A percentile compares a stretch with the other conserved stretches of the same genome.
These are phyloP conservation scores for Trichophyton rubrum DNA, from an alignment of 2,329 filamentous ascomycete genomes.

Conservation along the genomic window DNA sequence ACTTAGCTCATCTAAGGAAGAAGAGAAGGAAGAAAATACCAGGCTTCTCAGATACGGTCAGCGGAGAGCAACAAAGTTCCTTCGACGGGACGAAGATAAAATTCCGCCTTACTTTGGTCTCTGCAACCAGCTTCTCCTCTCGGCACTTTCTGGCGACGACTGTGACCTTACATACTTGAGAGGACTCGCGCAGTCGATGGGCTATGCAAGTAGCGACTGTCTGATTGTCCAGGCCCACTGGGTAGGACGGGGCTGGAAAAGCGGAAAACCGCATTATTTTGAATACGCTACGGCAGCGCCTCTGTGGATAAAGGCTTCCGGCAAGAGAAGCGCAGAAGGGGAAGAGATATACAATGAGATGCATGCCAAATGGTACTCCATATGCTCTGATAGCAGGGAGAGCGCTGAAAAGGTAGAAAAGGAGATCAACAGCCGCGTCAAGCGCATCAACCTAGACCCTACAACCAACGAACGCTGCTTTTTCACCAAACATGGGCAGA, in stretches of 20 bases:
- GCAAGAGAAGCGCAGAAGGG: neutral
- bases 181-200: neutral
- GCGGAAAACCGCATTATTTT: neutral
- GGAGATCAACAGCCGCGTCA: neutral
- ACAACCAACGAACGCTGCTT: neutral
- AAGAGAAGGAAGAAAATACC: neutral
- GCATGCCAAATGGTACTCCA: neutral
- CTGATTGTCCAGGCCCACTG: neutral
- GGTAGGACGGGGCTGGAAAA: neutral
- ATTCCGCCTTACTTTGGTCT: slow-evolving; percentile 5
- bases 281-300: neutral
- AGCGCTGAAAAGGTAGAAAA: neutral
- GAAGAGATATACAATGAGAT: neutral
- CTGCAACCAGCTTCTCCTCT: neutral
- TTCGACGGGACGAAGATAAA: neutral
- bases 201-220: neutral
- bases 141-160: neutral
- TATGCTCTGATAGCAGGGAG: neutral
- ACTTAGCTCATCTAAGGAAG: neutral
- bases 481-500: neutral
- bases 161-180: neutral
- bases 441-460: neutral
- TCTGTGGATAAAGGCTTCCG: neutral
- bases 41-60: neutral
- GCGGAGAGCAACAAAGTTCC: neutral